phyloP scores from a whole-genome alignment of 805 yeast species.

The Saturnispora galanensis region DNA sequence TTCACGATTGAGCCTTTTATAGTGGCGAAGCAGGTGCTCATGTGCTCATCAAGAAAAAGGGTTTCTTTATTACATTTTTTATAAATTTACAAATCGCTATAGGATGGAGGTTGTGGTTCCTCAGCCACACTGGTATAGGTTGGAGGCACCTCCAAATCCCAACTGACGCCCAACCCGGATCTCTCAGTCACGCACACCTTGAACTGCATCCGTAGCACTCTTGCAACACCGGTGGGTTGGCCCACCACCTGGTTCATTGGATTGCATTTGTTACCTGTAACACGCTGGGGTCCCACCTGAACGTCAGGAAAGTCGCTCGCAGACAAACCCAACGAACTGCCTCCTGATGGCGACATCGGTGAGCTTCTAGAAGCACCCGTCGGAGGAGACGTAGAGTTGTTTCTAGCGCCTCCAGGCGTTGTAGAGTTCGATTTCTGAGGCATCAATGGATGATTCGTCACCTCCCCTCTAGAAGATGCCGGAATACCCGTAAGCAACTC shows the following conservation, averaged over 20 bases:
- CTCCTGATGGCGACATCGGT: too few species aligned
- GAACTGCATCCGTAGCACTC: slow-evolving; percentile 92
- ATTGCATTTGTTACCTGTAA: slow-evolving; percentile 21
- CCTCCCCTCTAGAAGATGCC: slow-evolving; percentile 7
- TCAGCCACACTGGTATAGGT: slow-evolving; percentile 70
- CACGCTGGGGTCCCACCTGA: slow-evolving; percentile 26
- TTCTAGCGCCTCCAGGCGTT: neutral
- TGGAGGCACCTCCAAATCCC: slow-evolving; percentile 99
- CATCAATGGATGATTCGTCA: neutral
- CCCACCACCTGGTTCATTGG: slow-evolving; percentile 35
- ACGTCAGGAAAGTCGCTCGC: slow-evolving; percentile 16
- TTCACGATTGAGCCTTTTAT: neutral
- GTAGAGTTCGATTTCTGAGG: slow-evolving; percentile 2
- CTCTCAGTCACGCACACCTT: slow-evolving; percentile 75
- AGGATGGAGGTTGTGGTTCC: slow-evolving; percentile 75
- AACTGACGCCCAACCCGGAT: slow-evolving; percentile 90
- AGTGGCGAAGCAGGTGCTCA: neutral
- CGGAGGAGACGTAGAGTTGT: neutral
- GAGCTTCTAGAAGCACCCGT: neutral
- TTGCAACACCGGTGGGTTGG: slow-evolving; percentile 88
- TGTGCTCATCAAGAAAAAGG: slow-evolving; percentile 4
- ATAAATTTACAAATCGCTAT: slow-evolving; percentile 22
- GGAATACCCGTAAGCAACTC: slow-evolving; percentile 45
- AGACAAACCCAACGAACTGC: neutral
- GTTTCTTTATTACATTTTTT: neutral